A percentile compares a stretch with the other conserved stretches of the same genome.
Conservation (phyloP, 2,329 filamentous ascomycete genomes). For the Ophiostoma triangulosporum region DNA sequence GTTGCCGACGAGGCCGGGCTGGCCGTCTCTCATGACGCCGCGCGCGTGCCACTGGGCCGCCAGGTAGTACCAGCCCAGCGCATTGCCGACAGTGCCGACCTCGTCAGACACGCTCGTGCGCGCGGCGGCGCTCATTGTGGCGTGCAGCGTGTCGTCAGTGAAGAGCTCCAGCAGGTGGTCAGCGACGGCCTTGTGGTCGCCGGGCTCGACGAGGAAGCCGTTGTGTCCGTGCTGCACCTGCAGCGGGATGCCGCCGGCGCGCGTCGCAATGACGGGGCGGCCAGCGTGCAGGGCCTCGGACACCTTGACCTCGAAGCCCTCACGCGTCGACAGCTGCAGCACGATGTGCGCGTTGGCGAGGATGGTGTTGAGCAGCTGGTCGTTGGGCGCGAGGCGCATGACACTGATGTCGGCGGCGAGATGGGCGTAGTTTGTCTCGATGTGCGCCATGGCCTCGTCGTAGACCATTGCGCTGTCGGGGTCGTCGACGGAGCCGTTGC, state of each 20-base stretch:
- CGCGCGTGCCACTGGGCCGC: constrained; percentile 49
- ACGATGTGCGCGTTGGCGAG: constrained; percentile 60
- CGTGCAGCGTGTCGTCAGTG: constrained; percentile 49
- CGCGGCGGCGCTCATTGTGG: constrained; percentile 52
- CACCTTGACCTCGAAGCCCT: constrained; percentile 80
- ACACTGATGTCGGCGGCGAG: constrained; percentile 55
- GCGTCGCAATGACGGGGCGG: constrained; percentile 61
- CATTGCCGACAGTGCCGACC: constrained; percentile 68
- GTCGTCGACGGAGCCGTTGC: constrained; percentile 70
- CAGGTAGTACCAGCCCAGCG: constrained; percentile 65
- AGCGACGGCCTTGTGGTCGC: constrained; percentile 57
- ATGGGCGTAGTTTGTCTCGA: constrained; percentile 49
- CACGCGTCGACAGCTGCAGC: constrained; percentile 66
- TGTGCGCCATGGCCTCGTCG: constrained; percentile 54
- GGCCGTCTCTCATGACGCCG: constrained; percentile 28
- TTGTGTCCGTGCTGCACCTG: constrained; percentile 60
- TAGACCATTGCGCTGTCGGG: constrained; percentile 62
- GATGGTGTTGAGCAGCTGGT: constrained; percentile 67
- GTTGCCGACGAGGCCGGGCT: constrained; percentile 38
- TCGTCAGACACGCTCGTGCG: constrained; percentile 60
- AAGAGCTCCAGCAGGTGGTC: constrained; percentile 52
- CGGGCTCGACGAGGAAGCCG: constrained; percentile 60
- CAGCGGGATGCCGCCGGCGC: constrained; percentile 63
- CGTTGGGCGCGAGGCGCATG: constrained; percentile 63
- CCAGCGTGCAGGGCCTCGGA: constrained; percentile 73